These are phyloP conservation scores for Naematelia encephala DNA, from an alignment of 768 basidiomycete genomes.

Conservation along the genomic window DNA sequence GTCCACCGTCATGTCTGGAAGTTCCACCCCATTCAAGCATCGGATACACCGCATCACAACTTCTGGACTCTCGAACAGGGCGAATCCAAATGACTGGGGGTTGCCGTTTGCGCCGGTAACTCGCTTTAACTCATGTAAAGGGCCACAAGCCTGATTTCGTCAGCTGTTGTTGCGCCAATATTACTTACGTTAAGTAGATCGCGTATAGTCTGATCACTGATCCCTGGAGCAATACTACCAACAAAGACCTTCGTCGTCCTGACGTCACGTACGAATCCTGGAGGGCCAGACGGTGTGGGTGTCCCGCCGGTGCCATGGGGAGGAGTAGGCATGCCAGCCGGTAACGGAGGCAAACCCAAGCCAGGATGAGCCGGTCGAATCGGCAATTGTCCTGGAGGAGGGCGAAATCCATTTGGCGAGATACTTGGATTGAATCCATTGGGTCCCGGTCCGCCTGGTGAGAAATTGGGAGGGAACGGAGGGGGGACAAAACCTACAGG, in stretches of 20 bases:
- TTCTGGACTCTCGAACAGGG: conserved; percentile 90
- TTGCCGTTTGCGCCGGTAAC: conserved; percentile 88
- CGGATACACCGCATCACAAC: conserved; percentile 73
- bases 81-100: conserved; percentile 95
- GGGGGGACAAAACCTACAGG: conserved; percentile 31
- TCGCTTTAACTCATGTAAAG: conserved; percentile 83
- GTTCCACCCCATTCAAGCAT: conserved; percentile 62
- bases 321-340: conserved; percentile 29
- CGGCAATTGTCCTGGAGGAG: conserved; percentile 19
- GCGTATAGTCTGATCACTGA: conserved; percentile 76
- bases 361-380: conserved; percentile 31
- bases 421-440: conserved; percentile 11
- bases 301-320: conserved; percentile 10
- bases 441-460: conserved; percentile 19
- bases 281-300: conserved; percentile 29
- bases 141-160: conserved; percentile 72
- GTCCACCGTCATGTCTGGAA: conserved; percentile 58
- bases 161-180: no score
- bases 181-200: conserved; percentile 69
- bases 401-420: conserved; percentile 16
- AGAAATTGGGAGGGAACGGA: conserved; percentile 38
- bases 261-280: conserved; percentile 42
- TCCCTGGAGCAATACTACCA: conserved; percentile 92
- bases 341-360: conserved; percentile 25
- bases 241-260: conserved; percentile 78